Conservation (phyloP, 1,139 yeast genomes). For the Blastobotrys indianensis region DNA sequence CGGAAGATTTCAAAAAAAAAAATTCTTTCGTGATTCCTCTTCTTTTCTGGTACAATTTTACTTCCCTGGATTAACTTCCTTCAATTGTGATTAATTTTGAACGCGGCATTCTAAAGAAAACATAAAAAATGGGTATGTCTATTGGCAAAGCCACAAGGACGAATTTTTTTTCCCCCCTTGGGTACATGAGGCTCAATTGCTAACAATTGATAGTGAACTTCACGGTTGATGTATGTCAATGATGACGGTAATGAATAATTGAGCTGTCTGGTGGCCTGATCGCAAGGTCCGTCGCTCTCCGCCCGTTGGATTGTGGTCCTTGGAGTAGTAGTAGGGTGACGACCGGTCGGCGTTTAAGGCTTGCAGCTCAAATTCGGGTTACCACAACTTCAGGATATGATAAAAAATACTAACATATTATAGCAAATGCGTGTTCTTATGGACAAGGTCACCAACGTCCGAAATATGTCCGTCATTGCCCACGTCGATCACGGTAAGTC, state of each 20-base stretch:
- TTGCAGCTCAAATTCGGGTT: not conserved
- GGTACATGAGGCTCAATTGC: too few species aligned
- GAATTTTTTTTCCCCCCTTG: too few species aligned
- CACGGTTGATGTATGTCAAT: conserved; percentile 33
- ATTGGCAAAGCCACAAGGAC: too few species aligned
- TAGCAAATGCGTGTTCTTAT: conserved; percentile 92
- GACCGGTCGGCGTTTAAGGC: not conserved
- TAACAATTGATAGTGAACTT: conserved; percentile 28
- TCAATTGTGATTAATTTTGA: too few species aligned
- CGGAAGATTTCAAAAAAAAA: too few species aligned
- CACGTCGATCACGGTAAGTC: conserved; percentile 99
- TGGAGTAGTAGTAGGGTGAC: not conserved
- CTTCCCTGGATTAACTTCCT: conserved; percentile 1
- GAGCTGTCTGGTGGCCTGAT: not conserved
- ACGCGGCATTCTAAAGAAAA: not conserved
- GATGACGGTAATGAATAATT: not conserved
- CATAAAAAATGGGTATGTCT: not conserved
- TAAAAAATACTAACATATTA: conserved; percentile 8
- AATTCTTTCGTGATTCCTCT: conserved; percentile 1
- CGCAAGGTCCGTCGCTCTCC: not conserved
- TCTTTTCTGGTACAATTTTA: not conserved
- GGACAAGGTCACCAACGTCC: conserved; percentile 99
- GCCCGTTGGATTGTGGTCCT: not conserved
- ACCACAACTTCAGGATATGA: not conserved
- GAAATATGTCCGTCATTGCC: conserved; percentile 99